Evolutionary conservation across 768 basidiomycete species (phyloP), one percentile per base, ranked within the genome.

Genomic region (Leccinum uliginosum): DNA sequence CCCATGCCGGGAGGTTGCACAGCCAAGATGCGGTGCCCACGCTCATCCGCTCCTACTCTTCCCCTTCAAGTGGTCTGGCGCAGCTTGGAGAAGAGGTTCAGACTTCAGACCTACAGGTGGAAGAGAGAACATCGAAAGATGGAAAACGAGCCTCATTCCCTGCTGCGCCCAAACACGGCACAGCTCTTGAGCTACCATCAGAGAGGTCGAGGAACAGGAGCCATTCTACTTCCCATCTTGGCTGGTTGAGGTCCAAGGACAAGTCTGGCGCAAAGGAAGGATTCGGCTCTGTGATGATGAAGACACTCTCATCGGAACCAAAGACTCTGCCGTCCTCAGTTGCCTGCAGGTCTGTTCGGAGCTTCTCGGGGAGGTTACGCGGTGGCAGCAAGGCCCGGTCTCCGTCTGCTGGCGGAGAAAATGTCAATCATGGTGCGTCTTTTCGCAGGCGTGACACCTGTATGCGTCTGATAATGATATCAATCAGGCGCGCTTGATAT

Each of bases 1-100:
- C 91, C 0, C 77, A 79, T 47, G 80, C 84, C 1, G 85, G 93
- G 21, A 80, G 93, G 54, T 73, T 95, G 35, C 85, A 86, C 53
- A 78, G 80, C 14, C 93, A 97, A 70, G 93, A 96, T 62, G 89
- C 91, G 7, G 70, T 81, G 3, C 78, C 57, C 29, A 59, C 63
- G 2, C 34, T 84, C 44, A 23, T 26, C 17, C 59, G 76, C 75
- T 34, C 64, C 70, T 15, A 62, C 54, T 52, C 59, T 70, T 62
- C 71, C 63, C 47, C 82, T 8, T 59, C 49, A 2, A 26, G 15
- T 23, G 24, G 26, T 29, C 11, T n/a, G 23, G 12, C 23, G 2
- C 43, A 50, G 38, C 44, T 35, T 23, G n/a, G 7, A 1, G 30
- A 43, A 4, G 32, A 53, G 3, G 55, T 55, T 29, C 54, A 49